Conservation (phyloP, 352 stramenopile genomes). For the Phytophthora hybrid region DNA sequence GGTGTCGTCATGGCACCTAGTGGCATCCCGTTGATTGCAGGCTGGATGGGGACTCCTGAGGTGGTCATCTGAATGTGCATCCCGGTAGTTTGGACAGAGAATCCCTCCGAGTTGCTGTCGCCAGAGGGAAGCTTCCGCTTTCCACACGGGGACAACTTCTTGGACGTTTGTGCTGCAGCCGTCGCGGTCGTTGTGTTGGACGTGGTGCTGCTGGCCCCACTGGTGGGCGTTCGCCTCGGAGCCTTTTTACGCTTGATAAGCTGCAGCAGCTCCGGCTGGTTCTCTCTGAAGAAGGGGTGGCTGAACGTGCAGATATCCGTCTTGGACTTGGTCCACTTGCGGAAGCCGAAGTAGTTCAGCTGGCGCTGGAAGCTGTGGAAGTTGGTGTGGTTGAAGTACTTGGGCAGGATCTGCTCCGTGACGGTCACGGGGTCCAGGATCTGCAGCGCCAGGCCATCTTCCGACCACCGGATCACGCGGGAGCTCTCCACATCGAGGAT, state of each 20-base stretch:
- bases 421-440: slow-evolving; percentile 76
- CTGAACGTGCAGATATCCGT: slow-evolving; percentile 90
- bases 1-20: slow-evolving; percentile 48
- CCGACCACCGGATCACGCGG: slow-evolving; percentile 77
- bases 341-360: slow-evolving; percentile 94
- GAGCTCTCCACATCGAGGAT: slow-evolving; percentile 83
- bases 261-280: slow-evolving; percentile 77
- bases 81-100: slow-evolving; percentile 24
- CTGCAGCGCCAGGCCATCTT: slow-evolving; percentile 78
- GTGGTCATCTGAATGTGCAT: slow-evolving; percentile 48
- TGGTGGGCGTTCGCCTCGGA: slow-evolving; percentile 48
- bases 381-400: slow-evolving; percentile 95
- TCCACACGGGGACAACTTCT: slow-evolving; percentile 52
- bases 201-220: slow-evolving; percentile 13
- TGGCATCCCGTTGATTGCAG: slow-evolving; percentile 44
- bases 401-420: slow-evolving; percentile 84
- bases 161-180: slow-evolving; percentile 27
- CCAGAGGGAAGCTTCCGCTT: slow-evolving; percentile 55
- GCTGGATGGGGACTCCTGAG: slow-evolving; percentile 42
- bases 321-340: slow-evolving; percentile 43
- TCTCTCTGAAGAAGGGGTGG: slow-evolving; percentile 78
- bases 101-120: slow-evolving; percentile 26
- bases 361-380: slow-evolving; percentile 94
- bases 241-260: slow-evolving; percentile 88
- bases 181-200: slow-evolving; percentile 7